Conservation (phyloP, 495 filamentous ascomycete genomes). For the Talaromyces ruber region DNA sequence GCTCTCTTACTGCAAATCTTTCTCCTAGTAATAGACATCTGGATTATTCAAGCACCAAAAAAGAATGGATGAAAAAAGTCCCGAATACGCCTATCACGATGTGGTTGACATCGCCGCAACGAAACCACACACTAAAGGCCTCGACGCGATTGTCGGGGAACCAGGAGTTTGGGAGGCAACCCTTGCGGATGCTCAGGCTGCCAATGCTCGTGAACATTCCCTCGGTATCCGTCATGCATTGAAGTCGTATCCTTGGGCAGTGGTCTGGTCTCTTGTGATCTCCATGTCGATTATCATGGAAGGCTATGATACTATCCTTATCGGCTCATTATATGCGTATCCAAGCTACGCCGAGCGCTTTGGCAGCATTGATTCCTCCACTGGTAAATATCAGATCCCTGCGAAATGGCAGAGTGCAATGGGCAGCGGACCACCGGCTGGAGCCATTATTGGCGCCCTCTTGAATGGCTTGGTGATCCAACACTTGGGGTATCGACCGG, state of each 20-base stretch:
- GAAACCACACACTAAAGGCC: no score
- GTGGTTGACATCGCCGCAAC: no score
- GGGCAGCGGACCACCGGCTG: slow-evolving; percentile 39
- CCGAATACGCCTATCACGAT: no score
- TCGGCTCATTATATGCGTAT: slow-evolving; percentile 24
- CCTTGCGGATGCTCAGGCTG: no score
- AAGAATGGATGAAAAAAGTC: no score
- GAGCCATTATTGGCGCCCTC: slow-evolving; percentile 19
- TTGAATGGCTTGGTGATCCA: slow-evolving; percentile 36
- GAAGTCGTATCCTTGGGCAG: slow-evolving; percentile 41
- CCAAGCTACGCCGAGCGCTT: slow-evolving; percentile 49
- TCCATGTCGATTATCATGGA: slow-evolving; percentile 40
- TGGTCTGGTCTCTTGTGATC: slow-evolving; percentile 31
- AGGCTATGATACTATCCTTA: slow-evolving; percentile 35
- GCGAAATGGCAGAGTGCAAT: slow-evolving; percentile 60
- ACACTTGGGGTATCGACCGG: slow-evolving; percentile 36
- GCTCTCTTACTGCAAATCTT: no score
- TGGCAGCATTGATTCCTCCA: slow-evolving; percentile 34
- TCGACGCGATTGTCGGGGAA: no score
- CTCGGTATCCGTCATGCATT: no score
- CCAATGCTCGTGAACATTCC: no score
- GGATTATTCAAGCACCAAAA: no score
- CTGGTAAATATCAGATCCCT: slow-evolving; percentile 44
- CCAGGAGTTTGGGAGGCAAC: no score
- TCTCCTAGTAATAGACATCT: no score